Evolutionary conservation across 1,284 basidiomycete species (phyloP).

Genomic region (Lentinula novae-zelandiae): DNA sequence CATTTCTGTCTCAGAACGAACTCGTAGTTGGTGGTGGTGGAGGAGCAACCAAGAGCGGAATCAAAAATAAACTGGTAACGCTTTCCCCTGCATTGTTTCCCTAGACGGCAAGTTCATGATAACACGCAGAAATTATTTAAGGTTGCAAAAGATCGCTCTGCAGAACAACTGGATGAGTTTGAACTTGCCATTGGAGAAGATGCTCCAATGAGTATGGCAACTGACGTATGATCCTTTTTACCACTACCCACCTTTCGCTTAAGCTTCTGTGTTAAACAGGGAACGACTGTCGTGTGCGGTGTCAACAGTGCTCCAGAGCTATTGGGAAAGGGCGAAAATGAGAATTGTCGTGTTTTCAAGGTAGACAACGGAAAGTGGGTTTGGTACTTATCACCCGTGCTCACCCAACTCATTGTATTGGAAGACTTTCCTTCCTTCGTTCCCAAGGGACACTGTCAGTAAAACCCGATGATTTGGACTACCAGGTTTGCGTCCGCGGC

Average conservation of each 20-base stretch:
- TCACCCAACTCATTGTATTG: slow-evolving; percentile 3
- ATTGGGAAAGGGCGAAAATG: slow-evolving; percentile 65
- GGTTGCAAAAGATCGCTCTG: slow-evolving; percentile 52
- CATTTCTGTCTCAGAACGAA: slow-evolving; percentile 72
- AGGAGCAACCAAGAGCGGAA: slow-evolving; percentile 74
- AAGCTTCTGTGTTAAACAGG: slow-evolving; percentile 21
- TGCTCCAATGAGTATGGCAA: slow-evolving; percentile 90
- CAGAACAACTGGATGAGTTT: slow-evolving; percentile 65
- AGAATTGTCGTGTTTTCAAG: slow-evolving; percentile 76
- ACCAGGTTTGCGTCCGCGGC: slow-evolving; percentile 53
- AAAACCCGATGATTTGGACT: slow-evolving; percentile 61
- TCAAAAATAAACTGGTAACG: slow-evolving; percentile 88
- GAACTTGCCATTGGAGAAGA: slow-evolving; percentile 81
- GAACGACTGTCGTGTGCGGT: slow-evolving; percentile 70
- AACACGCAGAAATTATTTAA: slow-evolving; percentile 64
- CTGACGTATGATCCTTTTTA: slow-evolving; percentile 43
- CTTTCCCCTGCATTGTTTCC: slow-evolving; percentile 13
- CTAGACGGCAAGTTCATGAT: slow-evolving; percentile 2
- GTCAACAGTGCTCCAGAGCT: slow-evolving; percentile 74
- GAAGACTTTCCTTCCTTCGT: slow-evolving; percentile 50
- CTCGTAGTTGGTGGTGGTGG: slow-evolving; percentile 90
- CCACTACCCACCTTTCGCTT: neutral
- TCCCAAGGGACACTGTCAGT: slow-evolving; percentile 62
- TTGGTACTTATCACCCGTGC: neutral
- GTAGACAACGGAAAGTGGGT: slow-evolving; percentile 60